phyloP scores from a whole-genome alignment of 2,329 filamentous ascomycete genomes.

The Blastomyces parvus region DNA sequence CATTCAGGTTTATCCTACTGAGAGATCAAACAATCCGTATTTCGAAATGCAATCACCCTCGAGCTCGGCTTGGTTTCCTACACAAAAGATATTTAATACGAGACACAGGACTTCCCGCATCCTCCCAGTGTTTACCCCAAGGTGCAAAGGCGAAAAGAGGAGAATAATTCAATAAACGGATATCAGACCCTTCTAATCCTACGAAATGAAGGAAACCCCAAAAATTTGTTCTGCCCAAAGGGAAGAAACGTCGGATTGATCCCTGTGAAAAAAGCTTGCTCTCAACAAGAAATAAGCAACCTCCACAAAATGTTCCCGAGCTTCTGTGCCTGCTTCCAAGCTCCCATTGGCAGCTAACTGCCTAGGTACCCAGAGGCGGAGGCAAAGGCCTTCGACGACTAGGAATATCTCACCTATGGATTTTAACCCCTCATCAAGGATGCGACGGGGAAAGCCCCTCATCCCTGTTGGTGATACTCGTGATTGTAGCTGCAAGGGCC shows the following conservation, averaged over 20 bases:
- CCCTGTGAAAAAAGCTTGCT: neutral
- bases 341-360: neutral
- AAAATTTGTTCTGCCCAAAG: neutral
- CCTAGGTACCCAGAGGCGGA: neutral
- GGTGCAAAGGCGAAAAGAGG: neutral
- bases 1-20: neutral
- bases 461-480: too few species aligned
- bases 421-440: neutral
- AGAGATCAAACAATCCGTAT: neutral
- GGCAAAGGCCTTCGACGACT: neutral
- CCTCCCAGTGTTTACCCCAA: neutral
- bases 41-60: neutral
- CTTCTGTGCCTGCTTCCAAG: neutral
- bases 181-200: neutral
- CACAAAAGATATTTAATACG: neutral
- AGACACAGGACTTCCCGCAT: neutral
- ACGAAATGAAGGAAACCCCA: neutral
- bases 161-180: neutral
- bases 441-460: neutral
- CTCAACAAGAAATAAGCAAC: neutral
- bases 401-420: neutral
- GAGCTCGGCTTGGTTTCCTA: neutral
- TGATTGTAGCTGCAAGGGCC: neutral
- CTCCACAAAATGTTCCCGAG: neutral
- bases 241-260: neutral